These are phyloP conservation scores for Penicillium carneum DNA, from an alignment of 2,329 filamentous ascomycete genomes.

Conservation along the genomic window DNA sequence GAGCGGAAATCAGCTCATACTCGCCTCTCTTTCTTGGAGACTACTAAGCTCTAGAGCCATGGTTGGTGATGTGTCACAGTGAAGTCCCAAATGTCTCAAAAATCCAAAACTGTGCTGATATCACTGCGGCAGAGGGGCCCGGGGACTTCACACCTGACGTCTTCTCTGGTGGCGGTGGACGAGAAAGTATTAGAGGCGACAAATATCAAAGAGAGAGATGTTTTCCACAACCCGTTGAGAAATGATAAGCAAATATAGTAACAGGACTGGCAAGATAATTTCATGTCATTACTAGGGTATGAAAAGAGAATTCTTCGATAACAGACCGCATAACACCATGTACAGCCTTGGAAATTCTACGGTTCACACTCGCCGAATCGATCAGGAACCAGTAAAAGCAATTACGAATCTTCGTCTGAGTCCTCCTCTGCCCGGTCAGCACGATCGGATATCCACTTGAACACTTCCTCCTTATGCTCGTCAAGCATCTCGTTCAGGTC, in stretches of 20 bases:
- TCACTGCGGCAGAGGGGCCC: neutral
- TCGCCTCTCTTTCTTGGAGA: slow-evolving; percentile 5
- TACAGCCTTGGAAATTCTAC: neutral
- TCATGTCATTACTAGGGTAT: slow-evolving; percentile 14
- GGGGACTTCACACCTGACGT: neutral
- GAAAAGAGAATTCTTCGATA: neutral
- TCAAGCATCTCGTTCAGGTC: slow-evolving; percentile 65
- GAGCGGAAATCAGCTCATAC: neutral
- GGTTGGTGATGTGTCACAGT: slow-evolving; percentile 35
- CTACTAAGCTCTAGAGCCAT: slow-evolving; percentile 13
- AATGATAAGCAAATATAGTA: neutral
- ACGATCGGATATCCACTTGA: slow-evolving; percentile 55
- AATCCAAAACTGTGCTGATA: neutral
- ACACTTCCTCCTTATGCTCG: slow-evolving; percentile 60
- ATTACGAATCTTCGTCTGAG: slow-evolving; percentile 29
- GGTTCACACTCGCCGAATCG: neutral
- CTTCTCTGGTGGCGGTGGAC: neutral
- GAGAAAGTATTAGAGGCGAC: neutral
- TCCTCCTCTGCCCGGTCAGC: slow-evolving; percentile 40
- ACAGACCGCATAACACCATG: slow-evolving; percentile 1
- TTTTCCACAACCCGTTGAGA: neutral
- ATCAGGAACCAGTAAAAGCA: neutral
- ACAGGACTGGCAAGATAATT: neutral
- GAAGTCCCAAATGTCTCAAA: slow-evolving; percentile 11
- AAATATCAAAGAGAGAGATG: neutral